These are phyloP conservation scores for Thalassiosira pacifica DNA, from an alignment of 352 stramenopile species.

Conservation along the genomic window DNA sequence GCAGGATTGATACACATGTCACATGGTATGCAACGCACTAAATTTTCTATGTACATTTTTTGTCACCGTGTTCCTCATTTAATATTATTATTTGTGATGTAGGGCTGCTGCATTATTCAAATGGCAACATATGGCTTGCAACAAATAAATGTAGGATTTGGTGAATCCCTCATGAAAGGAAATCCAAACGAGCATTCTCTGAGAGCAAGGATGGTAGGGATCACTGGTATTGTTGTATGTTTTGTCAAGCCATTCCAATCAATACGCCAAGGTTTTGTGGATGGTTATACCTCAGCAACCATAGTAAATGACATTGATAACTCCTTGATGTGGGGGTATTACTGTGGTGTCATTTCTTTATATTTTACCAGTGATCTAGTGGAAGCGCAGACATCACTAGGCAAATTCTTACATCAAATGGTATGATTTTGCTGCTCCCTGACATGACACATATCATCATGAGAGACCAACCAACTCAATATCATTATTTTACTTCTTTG, in stretches of 20 bases:
- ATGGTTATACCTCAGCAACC: constrained; percentile 9
- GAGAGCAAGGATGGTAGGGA: neutral
- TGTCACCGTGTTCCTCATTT: neutral
- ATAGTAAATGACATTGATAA: constrained; percentile 28
- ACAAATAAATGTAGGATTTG: neutral
- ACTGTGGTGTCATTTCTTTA: neutral
- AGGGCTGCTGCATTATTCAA: constrained; percentile 16
- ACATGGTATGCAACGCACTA: constrained; percentile 9
- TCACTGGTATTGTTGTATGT: neutral
- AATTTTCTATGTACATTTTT: neutral
- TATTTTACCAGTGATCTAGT: constrained; percentile 9
- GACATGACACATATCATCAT: no score
- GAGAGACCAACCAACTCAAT: no score
- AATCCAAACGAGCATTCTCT: constrained; percentile 16
- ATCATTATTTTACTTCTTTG: neutral
- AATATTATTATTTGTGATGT: neutral
- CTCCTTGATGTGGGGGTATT: no score
- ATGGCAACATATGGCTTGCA: constrained; percentile 6
- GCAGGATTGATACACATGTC: constrained; percentile 3
- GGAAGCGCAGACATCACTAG: neutral
- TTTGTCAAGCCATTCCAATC: constrained; percentile 24
- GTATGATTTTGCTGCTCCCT: neutral
- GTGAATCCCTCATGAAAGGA: constrained; percentile 18
- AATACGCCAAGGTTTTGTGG: neutral
- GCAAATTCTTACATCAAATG: constrained; percentile 8